Conservation (phyloP, 768 basidiomycete species). For the Mycena epipterygia region DNA sequence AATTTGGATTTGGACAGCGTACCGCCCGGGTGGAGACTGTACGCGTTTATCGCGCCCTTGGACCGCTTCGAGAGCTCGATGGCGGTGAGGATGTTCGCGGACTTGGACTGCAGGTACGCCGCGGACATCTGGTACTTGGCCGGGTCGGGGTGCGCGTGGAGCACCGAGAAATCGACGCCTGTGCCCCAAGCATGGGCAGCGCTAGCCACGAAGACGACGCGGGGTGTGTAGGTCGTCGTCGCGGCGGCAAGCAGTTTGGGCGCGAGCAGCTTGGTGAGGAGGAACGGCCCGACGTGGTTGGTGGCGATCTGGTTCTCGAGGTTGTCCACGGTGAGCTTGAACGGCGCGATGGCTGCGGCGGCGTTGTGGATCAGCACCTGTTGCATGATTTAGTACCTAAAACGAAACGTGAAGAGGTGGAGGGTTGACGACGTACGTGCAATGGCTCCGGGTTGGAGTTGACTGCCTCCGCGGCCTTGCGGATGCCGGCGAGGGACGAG, state of each 20-base stretch:
- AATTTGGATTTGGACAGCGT: too few relatives aligned
- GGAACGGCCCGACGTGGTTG: not conserved
- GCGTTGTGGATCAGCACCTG: slow-evolving; percentile 7
- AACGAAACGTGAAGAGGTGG: too few relatives aligned
- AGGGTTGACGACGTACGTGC: too few relatives aligned
- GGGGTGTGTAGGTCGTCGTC: not conserved
- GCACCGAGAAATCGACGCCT: not conserved
- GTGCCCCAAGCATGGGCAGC: not conserved
- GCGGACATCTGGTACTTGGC: not conserved
- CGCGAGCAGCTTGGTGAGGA: not conserved
- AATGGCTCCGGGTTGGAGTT: not conserved
- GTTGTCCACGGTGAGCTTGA: not conserved
- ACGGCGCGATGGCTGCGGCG: not conserved
- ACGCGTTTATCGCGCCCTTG: not conserved
- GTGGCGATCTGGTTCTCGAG: not conserved
- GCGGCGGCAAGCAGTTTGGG: not conserved
- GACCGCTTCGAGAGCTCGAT: slow-evolving; percentile 1
- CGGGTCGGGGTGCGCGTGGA: not conserved
- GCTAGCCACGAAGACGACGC: not conserved
- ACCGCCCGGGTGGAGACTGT: slow-evolving; percentile 19
- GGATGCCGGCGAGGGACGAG: not conserved
- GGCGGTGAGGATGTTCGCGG: not conserved
- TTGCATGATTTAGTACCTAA: not conserved
- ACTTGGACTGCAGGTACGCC: slow-evolving; percentile 12
- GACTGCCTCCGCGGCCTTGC: not conserved